Evolutionary conservation across 495 filamentous ascomycete genomes (phyloP).

Genomic region (Neurospora sp.): DNA sequence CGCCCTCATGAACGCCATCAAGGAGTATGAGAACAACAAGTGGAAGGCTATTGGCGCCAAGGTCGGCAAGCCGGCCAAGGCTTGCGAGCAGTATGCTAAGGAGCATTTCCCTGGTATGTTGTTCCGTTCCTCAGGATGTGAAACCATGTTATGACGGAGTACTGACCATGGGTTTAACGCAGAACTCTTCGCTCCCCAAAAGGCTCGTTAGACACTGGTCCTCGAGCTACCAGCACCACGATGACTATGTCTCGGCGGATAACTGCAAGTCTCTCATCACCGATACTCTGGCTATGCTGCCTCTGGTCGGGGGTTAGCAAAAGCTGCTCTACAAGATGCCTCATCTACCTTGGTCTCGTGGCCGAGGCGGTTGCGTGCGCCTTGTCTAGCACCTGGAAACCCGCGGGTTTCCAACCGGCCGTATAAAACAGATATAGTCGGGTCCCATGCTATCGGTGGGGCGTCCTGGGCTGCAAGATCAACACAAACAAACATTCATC

Average conservation of each 20-base stretch:
- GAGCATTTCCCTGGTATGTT: slow-evolving; percentile 64
- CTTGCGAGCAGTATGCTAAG: slow-evolving; percentile 97
- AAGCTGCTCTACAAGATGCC: not conserved
- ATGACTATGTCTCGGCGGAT: not conserved
- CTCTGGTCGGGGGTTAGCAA: not conserved
- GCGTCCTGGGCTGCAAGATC: too few species aligned
- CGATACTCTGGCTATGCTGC: not conserved
- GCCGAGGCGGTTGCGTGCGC: too few species aligned
- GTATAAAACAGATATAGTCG: not conserved
- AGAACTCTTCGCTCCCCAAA: not conserved
- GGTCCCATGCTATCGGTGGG: not conserved
- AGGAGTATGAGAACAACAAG: slow-evolving; percentile 96
- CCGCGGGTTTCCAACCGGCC: not conserved
- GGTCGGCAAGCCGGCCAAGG: slow-evolving; percentile 97
- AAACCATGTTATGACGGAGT: not conserved
- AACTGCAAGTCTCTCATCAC: not conserved
- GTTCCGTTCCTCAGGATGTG: not conserved
- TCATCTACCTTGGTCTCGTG: not conserved
- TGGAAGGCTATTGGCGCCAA: slow-evolving; percentile 96
- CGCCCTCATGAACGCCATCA: slow-evolving; percentile 85
- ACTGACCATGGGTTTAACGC: not conserved
- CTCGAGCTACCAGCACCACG: not conserved
- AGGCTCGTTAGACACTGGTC: not conserved
- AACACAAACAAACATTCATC: not conserved
- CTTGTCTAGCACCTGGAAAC: not conserved